Base-by-base conservation (phyloP, 108 stramenopile species). In the Nannochloropsis oceanica region DNA sequence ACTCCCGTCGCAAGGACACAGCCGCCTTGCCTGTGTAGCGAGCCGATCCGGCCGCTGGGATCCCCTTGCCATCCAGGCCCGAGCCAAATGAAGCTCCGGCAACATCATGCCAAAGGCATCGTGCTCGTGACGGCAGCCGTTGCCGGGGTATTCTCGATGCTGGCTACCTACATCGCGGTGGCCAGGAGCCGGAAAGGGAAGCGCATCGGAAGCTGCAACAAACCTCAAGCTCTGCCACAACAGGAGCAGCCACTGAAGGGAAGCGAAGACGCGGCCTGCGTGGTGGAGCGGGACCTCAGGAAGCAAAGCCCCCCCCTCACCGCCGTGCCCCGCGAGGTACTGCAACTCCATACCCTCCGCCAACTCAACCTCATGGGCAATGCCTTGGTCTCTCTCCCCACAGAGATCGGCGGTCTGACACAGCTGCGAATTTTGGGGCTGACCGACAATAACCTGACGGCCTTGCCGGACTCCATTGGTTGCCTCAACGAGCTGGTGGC, bases 311-410 rank as follows among this genome's bases (percentile, higher is more conserved):
- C 43, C 25, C 22, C 82, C 24, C 84, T 22, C 24, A 84, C 0
- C 25, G 11, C 42, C 22, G 83, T 26, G 20, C 83, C 18, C 18
- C 22, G 43, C 42, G 43, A 85, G 86, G 82, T 86, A 43, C 73
- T 73, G 43, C 59, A 43, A 43, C 83, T 87, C 13, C 12, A 13
- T 80, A 79, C 73, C 44, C 80, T 87, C 3, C 79, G 73, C 43
- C 73, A 46, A 73, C 82, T 87, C 18, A 87, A 87, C 24, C 42
- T 87, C 27, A 79, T 79, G 42, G 86, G 83, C 79, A 87, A 87
- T 80, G 80, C 82, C 80, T 13, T 87, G 46, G 79, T 43, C 13
- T 43, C 18, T 44, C 43, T 87, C 2, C 86, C 86, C 13, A 13
- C 79, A 0, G 83, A 83, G 80, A 80, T 87, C 80, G 86, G 86